Evolutionary conservation across 805 yeast genomes (phyloP).

Genomic region (Yarrowia yakushimensis): DNA sequence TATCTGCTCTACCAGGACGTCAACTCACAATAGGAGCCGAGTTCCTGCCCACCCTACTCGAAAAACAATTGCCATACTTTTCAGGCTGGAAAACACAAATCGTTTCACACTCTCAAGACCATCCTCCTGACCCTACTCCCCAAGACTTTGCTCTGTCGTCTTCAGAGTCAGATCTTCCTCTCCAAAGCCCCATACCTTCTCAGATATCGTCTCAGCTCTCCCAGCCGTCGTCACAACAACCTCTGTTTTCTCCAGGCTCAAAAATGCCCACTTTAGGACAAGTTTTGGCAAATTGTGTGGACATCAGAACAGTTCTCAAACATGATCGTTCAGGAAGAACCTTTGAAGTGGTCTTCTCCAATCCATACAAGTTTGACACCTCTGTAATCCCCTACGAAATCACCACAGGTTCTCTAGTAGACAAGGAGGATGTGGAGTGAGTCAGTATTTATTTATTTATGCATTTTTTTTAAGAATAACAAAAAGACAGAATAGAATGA

Average conservation of each 20-base stretch:
- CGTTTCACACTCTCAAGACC: neutral
- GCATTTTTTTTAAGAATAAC: too few relatives aligned
- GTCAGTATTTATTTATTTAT: neutral
- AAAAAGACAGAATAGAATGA: too few relatives aligned
- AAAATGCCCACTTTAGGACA: conserved; percentile 2
- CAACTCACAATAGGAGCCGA: conserved; percentile 34
- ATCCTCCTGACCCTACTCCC: neutral
- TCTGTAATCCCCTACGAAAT: neutral
- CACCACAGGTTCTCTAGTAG: neutral
- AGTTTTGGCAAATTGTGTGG: neutral
- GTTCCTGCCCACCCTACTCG: conserved; percentile 45
- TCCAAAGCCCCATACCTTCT: neutral
- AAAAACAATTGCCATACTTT: conserved; percentile 67
- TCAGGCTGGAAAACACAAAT: conserved; percentile 60
- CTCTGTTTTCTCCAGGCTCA: neutral
- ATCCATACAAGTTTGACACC: neutral
- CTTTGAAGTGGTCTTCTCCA: neutral
- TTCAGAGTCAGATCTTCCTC: neutral
- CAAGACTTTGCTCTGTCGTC: neutral
- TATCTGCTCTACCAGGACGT: conserved; percentile 53
- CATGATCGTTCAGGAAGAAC: neutral
- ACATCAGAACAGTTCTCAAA: neutral
- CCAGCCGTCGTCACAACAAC: neutral
- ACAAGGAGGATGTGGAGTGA: neutral
- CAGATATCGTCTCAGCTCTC: neutral